Conservation (phyloP, 352 stramenopile species). For the Globisporangium recalcitrans region DNA sequence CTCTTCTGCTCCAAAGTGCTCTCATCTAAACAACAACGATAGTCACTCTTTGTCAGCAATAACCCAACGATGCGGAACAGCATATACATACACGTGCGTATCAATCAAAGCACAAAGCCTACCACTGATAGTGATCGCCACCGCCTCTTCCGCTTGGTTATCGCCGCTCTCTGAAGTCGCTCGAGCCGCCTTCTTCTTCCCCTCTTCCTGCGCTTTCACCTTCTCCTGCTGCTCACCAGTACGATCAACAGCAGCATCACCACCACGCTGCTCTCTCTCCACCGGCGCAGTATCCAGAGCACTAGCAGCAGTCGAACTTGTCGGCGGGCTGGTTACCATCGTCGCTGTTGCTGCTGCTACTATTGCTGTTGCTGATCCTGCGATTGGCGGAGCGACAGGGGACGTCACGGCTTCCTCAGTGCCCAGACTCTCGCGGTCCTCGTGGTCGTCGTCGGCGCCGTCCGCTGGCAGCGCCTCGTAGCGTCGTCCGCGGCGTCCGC, state of each 20-base stretch:
- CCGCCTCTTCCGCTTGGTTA: constrained; percentile 4
- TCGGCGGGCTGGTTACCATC: constrained; percentile 7
- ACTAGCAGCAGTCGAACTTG: neutral
- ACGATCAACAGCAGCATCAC: neutral
- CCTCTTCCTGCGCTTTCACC: neutral
- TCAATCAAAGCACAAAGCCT: neutral
- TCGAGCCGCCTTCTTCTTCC: neutral
- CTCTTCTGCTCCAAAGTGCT: constrained; percentile 10
- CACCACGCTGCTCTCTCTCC: neutral
- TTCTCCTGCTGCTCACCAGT: neutral
- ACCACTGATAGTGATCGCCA: constrained; percentile 6
- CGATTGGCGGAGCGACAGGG: neutral
- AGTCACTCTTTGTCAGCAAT: neutral
- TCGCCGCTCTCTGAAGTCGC: neutral
- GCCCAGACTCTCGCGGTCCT: constrained; percentile 18
- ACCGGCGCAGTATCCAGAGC: neutral
- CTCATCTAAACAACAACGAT: constrained; percentile 1
- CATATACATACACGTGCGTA: neutral
- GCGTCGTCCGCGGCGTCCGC: constrained; percentile 29
- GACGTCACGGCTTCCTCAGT: constrained; percentile 16
- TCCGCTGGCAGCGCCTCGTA: constrained; percentile 53
- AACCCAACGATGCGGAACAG: neutral
- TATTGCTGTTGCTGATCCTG: constrained; percentile 8
- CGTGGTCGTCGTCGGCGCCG: constrained; percentile 27
- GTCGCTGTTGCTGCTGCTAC: constrained; percentile 20